Conservation (phyloP, 1,284 basidiomycete species). For the Boletus smithii region DNA sequence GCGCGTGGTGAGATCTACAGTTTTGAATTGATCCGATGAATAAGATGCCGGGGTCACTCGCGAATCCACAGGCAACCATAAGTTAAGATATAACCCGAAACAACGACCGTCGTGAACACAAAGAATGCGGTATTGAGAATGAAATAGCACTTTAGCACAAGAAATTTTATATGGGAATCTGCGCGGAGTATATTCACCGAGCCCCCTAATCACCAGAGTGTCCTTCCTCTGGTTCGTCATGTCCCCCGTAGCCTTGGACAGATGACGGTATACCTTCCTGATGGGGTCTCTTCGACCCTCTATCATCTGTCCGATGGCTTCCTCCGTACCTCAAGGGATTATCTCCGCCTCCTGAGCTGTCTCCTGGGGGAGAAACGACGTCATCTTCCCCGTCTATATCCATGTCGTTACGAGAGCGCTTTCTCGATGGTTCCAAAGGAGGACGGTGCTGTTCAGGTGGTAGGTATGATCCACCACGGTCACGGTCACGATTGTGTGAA, state of each 20-base stretch:
- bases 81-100: conserved; percentile 22
- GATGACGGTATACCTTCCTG: conserved; percentile 38
- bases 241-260: conserved; percentile 40
- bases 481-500: conserved; percentile 36
- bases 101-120: conserved; percentile 20
- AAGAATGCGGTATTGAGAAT: conserved; percentile 16
- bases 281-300: conserved; percentile 56
- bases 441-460: conserved; percentile 31
- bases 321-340: conserved; percentile 28
- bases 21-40: conserved; percentile 30
- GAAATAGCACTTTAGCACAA: conserved; percentile 32
- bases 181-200: conserved; percentile 21
- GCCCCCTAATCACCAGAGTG: conserved; percentile 33
- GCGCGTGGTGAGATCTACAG: conserved; percentile 28
- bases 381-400: conserved; percentile 52
- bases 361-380: conserved; percentile 37
- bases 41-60: conserved; percentile 13
- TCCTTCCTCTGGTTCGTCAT: conserved; percentile 44
- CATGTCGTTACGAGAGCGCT: conserved; percentile 58
- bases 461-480: conserved; percentile 32
- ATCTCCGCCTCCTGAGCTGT: conserved; percentile 35
- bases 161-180: conserved; percentile 35
- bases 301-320: conserved; percentile 41
- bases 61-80: conserved; percentile 17
- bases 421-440: conserved; percentile 42